Evolutionary conservation across 179 eudicot species (phyloP).

Genomic region (Patellifolia procumbens): DNA sequence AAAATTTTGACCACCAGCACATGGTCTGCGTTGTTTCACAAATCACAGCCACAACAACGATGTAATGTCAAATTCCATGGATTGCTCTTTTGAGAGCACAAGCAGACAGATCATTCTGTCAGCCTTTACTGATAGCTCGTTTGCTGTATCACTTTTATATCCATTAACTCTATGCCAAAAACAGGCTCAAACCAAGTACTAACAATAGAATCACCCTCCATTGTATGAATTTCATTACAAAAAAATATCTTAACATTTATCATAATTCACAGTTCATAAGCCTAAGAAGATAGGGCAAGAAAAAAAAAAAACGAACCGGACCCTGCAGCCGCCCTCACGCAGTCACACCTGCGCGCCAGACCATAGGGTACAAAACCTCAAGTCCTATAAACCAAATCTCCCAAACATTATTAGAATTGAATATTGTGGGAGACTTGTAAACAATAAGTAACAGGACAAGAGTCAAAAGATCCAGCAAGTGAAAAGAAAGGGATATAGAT

Average conservation of each 20-base stretch:
- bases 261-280: constrained; percentile 21
- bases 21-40: constrained; percentile 1
- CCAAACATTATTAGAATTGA: neutral
- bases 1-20: neutral
- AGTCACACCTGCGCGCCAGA: too few species aligned
- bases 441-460: neutral
- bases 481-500: neutral
- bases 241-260: neutral
- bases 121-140: neutral
- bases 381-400: constrained; percentile 2
- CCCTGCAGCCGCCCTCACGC: too few species aligned
- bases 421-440: neutral
- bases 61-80: neutral
- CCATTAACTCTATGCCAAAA: neutral
- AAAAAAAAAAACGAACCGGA: neutral
- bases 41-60: constrained; percentile 9
- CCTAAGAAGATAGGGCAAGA: neutral
- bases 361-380: constrained; percentile 4
- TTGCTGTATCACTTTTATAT: neutral
- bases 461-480: constrained; percentile 19
- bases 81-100: neutral
- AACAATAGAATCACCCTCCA: neutral
- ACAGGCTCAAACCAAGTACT: too few species aligned
- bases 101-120: constrained; percentile 5
- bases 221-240: neutral